Evolutionary conservation across 768 basidiomycete species (phyloP).

Genomic region (Boletus subcaerulescens): DNA sequence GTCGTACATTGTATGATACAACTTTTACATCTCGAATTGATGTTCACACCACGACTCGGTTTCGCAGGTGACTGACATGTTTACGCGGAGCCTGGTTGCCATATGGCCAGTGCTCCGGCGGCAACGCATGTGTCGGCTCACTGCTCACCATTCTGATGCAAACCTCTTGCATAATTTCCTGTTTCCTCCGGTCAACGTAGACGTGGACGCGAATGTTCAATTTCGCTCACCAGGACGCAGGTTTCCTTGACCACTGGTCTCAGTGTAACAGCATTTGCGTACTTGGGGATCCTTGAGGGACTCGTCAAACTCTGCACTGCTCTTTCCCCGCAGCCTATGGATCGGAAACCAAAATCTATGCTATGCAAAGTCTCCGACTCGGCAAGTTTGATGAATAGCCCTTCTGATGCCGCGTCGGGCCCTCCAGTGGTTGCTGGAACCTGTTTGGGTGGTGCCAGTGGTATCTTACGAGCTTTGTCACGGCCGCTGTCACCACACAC

Average conservation of each 20-base stretch:
- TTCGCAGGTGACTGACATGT: too few species aligned
- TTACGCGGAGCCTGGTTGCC: too few species aligned
- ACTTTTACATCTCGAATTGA: too few species aligned
- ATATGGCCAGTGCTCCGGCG: too few species aligned
- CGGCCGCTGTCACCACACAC: constrained; percentile 28
- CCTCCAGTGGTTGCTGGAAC: constrained; percentile 60
- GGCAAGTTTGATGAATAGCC: constrained; percentile 55
- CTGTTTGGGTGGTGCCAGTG: constrained; percentile 9
- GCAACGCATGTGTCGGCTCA: too few species aligned
- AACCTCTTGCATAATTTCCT: too few species aligned
- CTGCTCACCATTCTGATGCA: too few species aligned
- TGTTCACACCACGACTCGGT: too few species aligned
- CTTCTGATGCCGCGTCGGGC: constrained; percentile 46
- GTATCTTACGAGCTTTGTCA: too few species aligned
- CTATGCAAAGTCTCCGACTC: constrained; percentile 68
- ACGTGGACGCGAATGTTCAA: not conserved
- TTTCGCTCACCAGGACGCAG: constrained; percentile 42
- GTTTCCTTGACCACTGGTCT: constrained; percentile 53
- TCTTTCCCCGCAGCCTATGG: constrained; percentile 30
- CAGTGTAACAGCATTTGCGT: constrained; percentile 40
- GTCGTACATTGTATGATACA: not conserved
- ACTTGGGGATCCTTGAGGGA: constrained; percentile 41
- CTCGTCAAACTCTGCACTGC: constrained; percentile 42
- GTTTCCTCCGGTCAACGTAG: not conserved
- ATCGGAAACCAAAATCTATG: constrained; percentile 36